Evolutionary conservation across 805 yeast genomes (phyloP), one percentile per base, ranked within the genome.

Genomic region (Candida nitratophila): DNA sequence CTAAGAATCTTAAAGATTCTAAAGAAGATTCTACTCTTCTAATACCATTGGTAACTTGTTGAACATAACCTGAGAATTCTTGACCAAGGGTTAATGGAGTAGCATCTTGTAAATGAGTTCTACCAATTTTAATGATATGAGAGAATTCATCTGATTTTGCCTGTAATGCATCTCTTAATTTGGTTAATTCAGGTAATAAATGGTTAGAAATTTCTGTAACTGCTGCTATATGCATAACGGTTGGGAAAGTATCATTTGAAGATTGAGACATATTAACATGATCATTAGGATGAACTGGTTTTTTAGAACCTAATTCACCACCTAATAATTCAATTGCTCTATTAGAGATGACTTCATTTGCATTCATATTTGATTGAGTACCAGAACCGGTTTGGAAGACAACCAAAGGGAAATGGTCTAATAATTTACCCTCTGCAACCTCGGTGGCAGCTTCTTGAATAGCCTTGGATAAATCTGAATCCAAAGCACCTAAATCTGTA

Each of bases 351-450:
- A 93, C 99, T 74, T 93, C 99, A 68, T 93, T 93, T 62, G 98
- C 96, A 68, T 93, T 91, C 98, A 93, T 93, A 76, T 93, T 93
- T 50, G 95, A 83, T 71, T 93, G 99, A 46, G 99, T 93, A 65
- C 99, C 99, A 29, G 96, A 86, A 47, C 99, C 99, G 48, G 99
- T 93, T 74, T 93, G 99, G 85, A 89, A 93, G 32, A 93, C 97
- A 47, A 93, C 99, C 65, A 93, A 75, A 46, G 99, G 99, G 82
- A 93, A 93, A 68, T 93, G 96, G 59, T 85, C 96, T 50, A 80
- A 76, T 63, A 93, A 77, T 66, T 88, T 86, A 52, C 99, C 99
- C 56, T 83, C 87, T 40, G 86, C 74, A 34, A 93, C 98, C 68
- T 93, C 99, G 56, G 89, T 84, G 47, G 98, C 97, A 41, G 98